A percentile compares a stretch with the other conserved stretches of the same genome.
phyloP scores from a whole-genome alignment of 1,284 basidiomycete genomes.

The Ustilago lituana region DNA sequence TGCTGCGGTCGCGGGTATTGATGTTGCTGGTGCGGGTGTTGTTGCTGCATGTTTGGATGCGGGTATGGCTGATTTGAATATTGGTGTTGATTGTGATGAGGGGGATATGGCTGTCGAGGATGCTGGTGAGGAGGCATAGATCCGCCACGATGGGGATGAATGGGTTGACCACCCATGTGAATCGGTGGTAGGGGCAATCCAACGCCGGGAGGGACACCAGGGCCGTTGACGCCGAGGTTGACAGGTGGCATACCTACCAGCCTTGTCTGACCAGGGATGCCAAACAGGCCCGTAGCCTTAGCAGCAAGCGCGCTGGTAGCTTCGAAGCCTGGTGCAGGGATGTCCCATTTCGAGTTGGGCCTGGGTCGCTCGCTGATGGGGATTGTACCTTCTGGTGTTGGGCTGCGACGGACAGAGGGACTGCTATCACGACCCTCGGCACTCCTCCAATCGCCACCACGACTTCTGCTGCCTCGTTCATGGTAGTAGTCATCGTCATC shows the following conservation, averaged over 20 bases:
- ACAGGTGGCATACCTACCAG: conserved; percentile 72
- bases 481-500: conserved; percentile 47
- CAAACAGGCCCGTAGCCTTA: conserved; percentile 96
- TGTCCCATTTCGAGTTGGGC: conserved; percentile 92
- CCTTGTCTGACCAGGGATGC: conserved; percentile 87
- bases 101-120: conserved; percentile 16
- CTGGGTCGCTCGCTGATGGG: conserved; percentile 86
- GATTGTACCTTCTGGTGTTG: conserved; percentile 85
- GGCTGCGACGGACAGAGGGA: conserved; percentile 81
- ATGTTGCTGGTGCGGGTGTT: conserved; percentile 13
- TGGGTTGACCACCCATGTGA: conserved; percentile 69
- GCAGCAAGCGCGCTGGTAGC: conserved; percentile 93
- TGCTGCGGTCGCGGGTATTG: conserved; percentile 11
- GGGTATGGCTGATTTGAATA: conserved; percentile 3
- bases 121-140: conserved; percentile 22
- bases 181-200: conserved; percentile 75
- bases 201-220: conserved; percentile 42
- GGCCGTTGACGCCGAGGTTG: conserved; percentile 41
- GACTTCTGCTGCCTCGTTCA: conserved; percentile 69
- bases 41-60: conserved; percentile 8
- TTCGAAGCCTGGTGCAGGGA: conserved; percentile 92
- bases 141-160: conserved; percentile 31
- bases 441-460: conserved; percentile 67
- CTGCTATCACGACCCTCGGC: conserved; percentile 67
- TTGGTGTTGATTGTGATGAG: conserved; percentile 14